Percentiles rank a stretch among this genome's conserved stretches.
Evolutionary conservation across 75 land plant species (phyloP).

Genomic region (Gnetum montanum): DNA sequence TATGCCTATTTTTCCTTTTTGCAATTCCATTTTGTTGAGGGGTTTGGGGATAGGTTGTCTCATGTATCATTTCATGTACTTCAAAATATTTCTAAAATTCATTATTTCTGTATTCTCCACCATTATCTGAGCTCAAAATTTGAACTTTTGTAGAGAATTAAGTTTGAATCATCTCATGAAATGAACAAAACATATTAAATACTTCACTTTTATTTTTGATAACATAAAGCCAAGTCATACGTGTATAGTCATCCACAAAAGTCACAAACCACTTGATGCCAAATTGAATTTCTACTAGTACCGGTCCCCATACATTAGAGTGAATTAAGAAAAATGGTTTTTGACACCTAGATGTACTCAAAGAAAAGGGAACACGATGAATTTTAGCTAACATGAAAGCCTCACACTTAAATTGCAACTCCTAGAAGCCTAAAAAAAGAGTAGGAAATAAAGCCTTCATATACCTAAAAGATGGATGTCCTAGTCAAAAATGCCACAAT

Average conservation of each 20-base stretch:
- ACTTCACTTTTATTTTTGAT: conserved; percentile 16
- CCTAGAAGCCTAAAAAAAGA: conserved; percentile 1
- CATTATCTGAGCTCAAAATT: conserved; percentile 15
- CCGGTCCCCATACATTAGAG: conserved; percentile 24
- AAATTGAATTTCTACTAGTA: conserved; percentile 1
- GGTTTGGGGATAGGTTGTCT: conserved; percentile 9
- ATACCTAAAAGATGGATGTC: conserved; percentile 19
- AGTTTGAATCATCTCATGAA: conserved; percentile 10
- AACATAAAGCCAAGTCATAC: conserved; percentile 18
- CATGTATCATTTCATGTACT: conserved; percentile 9
- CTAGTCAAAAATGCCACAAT: conserved; percentile 13
- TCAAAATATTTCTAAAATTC: neutral
- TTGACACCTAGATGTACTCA: conserved; percentile 9
- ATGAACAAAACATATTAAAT: conserved; percentile 6
- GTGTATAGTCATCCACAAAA: conserved; percentile 32
- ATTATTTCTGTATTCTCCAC: conserved; percentile 13
- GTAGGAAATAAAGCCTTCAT: conserved; percentile 8
- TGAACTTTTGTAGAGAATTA: conserved; percentile 3
- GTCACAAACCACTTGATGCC: conserved; percentile 13
- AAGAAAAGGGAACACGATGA: conserved; percentile 7
- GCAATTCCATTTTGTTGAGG: conserved; percentile 32
- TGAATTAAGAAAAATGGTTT: conserved; percentile 18
- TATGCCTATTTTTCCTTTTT: conserved; percentile 19
- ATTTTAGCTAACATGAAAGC: conserved; percentile 16
- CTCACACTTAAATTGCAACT: conserved; percentile 12